Base-by-base conservation (phyloP, 2,329 filamentous ascomycete species). In the Penicillium frequentans region DNA sequence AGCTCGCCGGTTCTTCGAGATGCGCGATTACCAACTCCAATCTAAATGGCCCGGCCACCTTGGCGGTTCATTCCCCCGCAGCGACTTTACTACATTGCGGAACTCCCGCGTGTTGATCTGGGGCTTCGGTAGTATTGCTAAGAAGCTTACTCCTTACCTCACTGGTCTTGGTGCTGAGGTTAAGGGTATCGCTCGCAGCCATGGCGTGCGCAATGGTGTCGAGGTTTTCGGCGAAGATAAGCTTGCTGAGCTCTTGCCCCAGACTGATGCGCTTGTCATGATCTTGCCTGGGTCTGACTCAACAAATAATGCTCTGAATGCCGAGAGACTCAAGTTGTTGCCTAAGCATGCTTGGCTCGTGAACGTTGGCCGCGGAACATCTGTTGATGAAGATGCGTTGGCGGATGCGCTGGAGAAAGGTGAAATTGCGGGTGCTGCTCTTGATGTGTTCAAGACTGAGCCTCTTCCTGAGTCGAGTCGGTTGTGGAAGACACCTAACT, bases 51-150 rank as follows among this genome's bases (percentile, higher is more conserved):
- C 86, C 0, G 77, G 69, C 3, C 85, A 88, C 67, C 80, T 88
- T 1, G 85, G 86, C 57, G 86, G 86, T 0, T 78, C 84, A 61
- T 77, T 84, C 19, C 84, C 84, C 4, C 75, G 76, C 52, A 81
- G 78, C 46, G 73, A 77, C 11, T 88, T 88, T 74, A 85, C 82
- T 3, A 84, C 84, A 9, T 77, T 88, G 62, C 79, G 83, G 39
- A 83, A 82, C 58, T 84, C 86, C 6, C 79, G 79, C 62, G 76
- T 88, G 3, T 72, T 84, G 31, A 77, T 88, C 65, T 88, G 86
- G 86, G 86, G 86, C 11, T 88, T 85, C 65, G 86, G 86, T 55
- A 88, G 87, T 71, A 88, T 88, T 52, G 86, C 84, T 31, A 86
- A 86, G 77, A 77, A 77, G 1, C 79, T 88, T 37, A 76, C 81